Base-by-base conservation (phyloP, 2,329 filamentous ascomycete genomes). In the Monosporascus sp. region DNA sequence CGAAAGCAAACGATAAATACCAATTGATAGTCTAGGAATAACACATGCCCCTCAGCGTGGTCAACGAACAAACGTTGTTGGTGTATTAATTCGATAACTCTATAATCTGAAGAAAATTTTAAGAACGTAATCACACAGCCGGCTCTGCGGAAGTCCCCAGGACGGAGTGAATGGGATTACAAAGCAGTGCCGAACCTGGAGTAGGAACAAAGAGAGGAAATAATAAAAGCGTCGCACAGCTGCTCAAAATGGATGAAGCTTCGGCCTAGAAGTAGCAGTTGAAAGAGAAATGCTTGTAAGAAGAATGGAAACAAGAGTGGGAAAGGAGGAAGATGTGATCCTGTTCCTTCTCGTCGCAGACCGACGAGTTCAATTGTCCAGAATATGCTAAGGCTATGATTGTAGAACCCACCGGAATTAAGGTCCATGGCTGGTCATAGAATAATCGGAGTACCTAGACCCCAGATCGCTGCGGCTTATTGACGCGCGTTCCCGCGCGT, bases 141-240 rank as follows among this genome's bases (percentile, higher is more conserved):
- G 43, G 49, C 28, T 28, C n/a, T n/a, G 45, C 17, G 15, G 46
- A 28, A n/a, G 24, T 28, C 43, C 7, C 43, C 43, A 46, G 24
- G 43, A 46, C 24, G 38, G 18, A 41, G 17, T n/a, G 38, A 18
- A 41, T 11, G 38, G 38, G 17, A 41, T 41, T 41, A 50, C 18
- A 49, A 63, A 51, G 48, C 51, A 55, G 51, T 51, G 62, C 67
- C 68, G 65, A 57, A 50, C 67, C 67, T 61, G 63, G 63, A 68
- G 65, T 48, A 57, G 52, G 48, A 41, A 49, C 51, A 58, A 51
- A 56, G 40, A 60, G 57, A 58, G 37, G 51, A 50, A 55, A 17
- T 41, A 11, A 51, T 43, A 45, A 53, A 53, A 49, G 46, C 48
- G 51, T 58, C 55, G 59, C 50, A 18, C 55, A 44, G 55, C 60